Evolutionary conservation across 164 flowering plant species (phyloP), one percentile per base, ranked within the genome.

Genomic region (Magnolia officinalis): DNA sequence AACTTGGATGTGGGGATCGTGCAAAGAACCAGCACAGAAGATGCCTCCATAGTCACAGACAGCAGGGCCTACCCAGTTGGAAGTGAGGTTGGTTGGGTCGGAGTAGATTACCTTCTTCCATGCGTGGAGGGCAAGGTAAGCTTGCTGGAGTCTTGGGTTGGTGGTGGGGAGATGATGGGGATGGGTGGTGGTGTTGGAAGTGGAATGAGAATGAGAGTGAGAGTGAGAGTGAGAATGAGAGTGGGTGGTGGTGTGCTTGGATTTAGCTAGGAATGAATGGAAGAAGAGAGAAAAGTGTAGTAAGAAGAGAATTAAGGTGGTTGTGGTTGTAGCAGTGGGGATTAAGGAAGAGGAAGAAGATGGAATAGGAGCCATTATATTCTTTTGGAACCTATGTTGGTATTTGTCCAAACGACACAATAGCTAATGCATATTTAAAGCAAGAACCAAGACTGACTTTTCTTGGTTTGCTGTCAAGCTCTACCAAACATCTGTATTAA

Each of bases 51-150:
- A 93, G 80, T 71, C 74, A 84, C 98, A 93, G 3, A 93, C 93
- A 5, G 76, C 72, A 14, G 90, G 89, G 67, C 98, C 98, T 31
- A 80, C 76, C 98, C 98, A 91, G 81, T 88, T 84, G 77, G 88
- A 61, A 37, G 93, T 91, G 82, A 82, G 58, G 87, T 93, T 91
- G 19, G 9, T 58, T 0, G 98, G 96, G 80, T 93, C 98, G 6
- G 94, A 91, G 88, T 85, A 88, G 74, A 93, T 90, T 6, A 86
- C 93, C 0, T 66, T 76, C 71, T 93, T 93, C 98, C 98, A 93
- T 49, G 93, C 91, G 77, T 91, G 94, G 73, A 93, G 84, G 5
- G 93, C 95, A 26, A 82, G 26, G 74, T 85, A 91, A 61, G 98
- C 96, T 78, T 82, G 85, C 24, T 81, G 83, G 72, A 91, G 92